A percentile compares a stretch with the other conserved stretches of the same genome.
These are phyloP conservation scores for Boletus edulis DNA, from an alignment of 768 basidiomycete genomes.

Conservation along the genomic window DNA sequence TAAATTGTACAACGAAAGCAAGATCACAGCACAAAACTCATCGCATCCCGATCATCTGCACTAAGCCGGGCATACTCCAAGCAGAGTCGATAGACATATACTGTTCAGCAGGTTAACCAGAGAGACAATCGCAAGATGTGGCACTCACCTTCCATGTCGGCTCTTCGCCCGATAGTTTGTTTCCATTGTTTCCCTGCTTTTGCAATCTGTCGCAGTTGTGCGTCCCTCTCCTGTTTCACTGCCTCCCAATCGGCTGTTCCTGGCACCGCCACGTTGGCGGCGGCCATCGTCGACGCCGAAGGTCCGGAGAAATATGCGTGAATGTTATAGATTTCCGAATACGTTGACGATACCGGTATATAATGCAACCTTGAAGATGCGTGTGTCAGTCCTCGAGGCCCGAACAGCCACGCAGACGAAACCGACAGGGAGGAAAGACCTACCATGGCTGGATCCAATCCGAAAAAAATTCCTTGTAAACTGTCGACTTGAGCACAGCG, in stretches of 20 bases:
- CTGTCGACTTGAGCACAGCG: constrained; percentile 85
- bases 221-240: constrained; percentile 59
- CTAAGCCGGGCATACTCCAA: constrained; percentile 86
- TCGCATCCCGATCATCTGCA: constrained; percentile 79
- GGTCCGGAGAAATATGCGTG: constrained; percentile 92
- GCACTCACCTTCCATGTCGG: constrained; percentile 89
- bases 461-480: constrained; percentile 87
- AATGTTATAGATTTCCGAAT: constrained; percentile 92
- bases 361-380: constrained; percentile 74
- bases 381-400: not conserved
- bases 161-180: constrained; percentile 70
- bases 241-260: constrained; percentile 29
- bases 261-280: constrained; percentile 49
- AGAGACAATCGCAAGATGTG: not conserved
- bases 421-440: constrained; percentile 16
- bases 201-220: constrained; percentile 76
- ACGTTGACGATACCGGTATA: constrained; percentile 85
- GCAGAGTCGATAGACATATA: constrained; percentile 83
- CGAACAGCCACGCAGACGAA: not conserved
- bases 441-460: constrained; percentile 93
- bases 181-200: constrained; percentile 92
- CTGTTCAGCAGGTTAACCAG: constrained; percentile 35
- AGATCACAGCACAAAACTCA: constrained; percentile 39
- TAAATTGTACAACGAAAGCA: too few species aligned
- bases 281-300: constrained; percentile 52